These are phyloP conservation scores for Blastobotrys raffinosifermentans DNA, from an alignment of 1,139 yeast species.

Conservation along the genomic window DNA sequence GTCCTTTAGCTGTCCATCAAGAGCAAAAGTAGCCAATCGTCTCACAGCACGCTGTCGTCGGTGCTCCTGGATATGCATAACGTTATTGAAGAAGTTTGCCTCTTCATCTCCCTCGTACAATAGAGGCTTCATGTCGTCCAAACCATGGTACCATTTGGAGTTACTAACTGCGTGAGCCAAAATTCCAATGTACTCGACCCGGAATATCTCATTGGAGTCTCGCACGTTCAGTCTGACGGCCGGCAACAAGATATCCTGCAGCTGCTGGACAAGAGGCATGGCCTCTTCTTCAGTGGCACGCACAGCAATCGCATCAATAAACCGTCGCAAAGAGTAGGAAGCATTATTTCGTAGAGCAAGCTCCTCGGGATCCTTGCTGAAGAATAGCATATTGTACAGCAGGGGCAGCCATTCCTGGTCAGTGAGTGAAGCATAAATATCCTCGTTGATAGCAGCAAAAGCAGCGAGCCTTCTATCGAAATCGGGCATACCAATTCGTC, in stretches of 20 bases:
- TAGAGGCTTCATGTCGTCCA: constrained; percentile 63
- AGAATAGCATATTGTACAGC: constrained; percentile 59
- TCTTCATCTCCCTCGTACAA: constrained; percentile 70
- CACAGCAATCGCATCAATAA: constrained; percentile 45
- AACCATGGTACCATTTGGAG: constrained; percentile 45
- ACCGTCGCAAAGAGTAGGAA: constrained; percentile 55
- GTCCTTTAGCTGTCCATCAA: constrained; percentile 39
- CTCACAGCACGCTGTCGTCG: constrained; percentile 80
- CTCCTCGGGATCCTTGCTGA: constrained; percentile 73
- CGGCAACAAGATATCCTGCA: constrained; percentile 59
- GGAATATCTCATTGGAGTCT: constrained; percentile 54
- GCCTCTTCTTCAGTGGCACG: constrained; percentile 27
- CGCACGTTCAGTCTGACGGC: constrained; percentile 65
- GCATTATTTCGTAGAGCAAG: constrained; percentile 78
- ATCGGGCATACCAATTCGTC: constrained; percentile 68
- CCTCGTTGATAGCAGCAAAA: constrained; percentile 60
- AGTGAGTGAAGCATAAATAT: constrained; percentile 38
- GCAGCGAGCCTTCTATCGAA: constrained; percentile 69
- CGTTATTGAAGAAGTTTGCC: constrained; percentile 74
- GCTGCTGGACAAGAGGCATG: constrained; percentile 36
- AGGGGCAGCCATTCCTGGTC: constrained; percentile 76
- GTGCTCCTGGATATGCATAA: constrained; percentile 78
- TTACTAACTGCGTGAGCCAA: constrained; percentile 55
- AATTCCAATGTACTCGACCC: constrained; percentile 63
- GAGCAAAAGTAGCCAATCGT: constrained; percentile 44